These are phyloP conservation scores for Aspergillus fumigatus DNA, from an alignment of 2,329 filamentous ascomycete genomes.

Conservation along the genomic window DNA sequence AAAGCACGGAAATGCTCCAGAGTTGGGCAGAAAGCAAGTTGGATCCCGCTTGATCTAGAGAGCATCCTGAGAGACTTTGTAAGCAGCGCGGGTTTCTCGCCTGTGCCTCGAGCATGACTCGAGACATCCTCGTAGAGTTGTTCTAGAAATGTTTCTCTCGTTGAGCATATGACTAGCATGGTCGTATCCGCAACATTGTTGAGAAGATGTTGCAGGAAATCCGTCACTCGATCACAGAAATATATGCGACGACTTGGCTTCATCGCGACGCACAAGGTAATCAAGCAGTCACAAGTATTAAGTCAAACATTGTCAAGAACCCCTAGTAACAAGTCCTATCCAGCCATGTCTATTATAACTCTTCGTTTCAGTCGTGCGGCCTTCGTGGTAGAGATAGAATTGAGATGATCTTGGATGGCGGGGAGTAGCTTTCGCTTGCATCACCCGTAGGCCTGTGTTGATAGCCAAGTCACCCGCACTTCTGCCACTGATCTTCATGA, in stretches of 20 bases:
- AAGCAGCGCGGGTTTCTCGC: constrained; percentile 45
- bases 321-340: neutral
- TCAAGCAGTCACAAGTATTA: neutral
- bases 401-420: neutral
- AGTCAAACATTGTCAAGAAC: constrained; percentile 1
- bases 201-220: constrained; percentile 62
- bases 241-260: constrained; percentile 20
- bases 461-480: neutral
- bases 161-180: constrained; percentile 67
- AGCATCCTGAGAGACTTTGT: constrained; percentile 65
- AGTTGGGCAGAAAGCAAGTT: constrained; percentile 67
- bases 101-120: constrained; percentile 12
- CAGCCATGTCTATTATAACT: neutral
- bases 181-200: constrained; percentile 53
- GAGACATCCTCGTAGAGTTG: constrained; percentile 51
- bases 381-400: neutral
- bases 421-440: neutral
- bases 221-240: constrained; percentile 49
- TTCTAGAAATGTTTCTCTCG: constrained; percentile 60
- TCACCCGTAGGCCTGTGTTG: neutral
- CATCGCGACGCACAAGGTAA: constrained; percentile 10
- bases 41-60: constrained; percentile 63
- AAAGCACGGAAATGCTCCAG: constrained; percentile 74
- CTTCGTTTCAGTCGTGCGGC: neutral
- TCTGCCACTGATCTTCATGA: neutral